Percentiles rank a stretch among this genome's conserved stretches.
phyloP scores from a whole-genome alignment of 140 eudicot genomes.

The Eryngium alpinum region DNA sequence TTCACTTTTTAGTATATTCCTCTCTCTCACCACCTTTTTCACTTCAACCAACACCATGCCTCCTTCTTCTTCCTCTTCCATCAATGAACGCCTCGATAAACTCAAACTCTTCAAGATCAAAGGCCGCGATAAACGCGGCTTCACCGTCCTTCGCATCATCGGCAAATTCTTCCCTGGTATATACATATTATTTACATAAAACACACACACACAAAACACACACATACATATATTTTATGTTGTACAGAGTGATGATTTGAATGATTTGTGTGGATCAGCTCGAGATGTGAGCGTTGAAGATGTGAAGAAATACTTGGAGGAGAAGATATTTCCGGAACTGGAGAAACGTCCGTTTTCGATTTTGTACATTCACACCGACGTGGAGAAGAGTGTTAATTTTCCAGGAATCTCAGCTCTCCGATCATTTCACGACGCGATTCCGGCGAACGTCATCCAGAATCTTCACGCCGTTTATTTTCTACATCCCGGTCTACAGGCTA shows the following conservation, averaged over 20 bases:
- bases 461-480: conserved; percentile 61
- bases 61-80: neutral
- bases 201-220: too few species aligned
- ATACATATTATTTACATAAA: neutral
- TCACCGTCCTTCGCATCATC: conserved; percentile 49
- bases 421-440: conserved; percentile 54
- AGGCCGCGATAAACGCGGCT: conserved; percentile 70
- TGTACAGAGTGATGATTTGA: too few species aligned
- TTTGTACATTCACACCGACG: conserved; percentile 71
- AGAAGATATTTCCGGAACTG: conserved; percentile 50
- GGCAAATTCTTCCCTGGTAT: conserved; percentile 84
- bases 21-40: too few species aligned
- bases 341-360: conserved; percentile 46
- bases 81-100: conserved; percentile 35
- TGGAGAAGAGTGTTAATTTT: conserved; percentile 47
- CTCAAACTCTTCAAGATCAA: conserved; percentile 58
- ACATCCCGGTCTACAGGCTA: conserved; percentile 75
- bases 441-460: conserved; percentile 40
- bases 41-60: conserved; percentile 5
- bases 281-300: conserved; percentile 40
- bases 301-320: conserved; percentile 56
- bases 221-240: too few species aligned
- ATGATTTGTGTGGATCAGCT: conserved; percentile 27
- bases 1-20: too few species aligned
- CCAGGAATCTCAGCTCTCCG: conserved; percentile 67